phyloP scores from a whole-genome alignment of 2,329 filamentous ascomycete genomes.

The Aspergillus sp. region DNA sequence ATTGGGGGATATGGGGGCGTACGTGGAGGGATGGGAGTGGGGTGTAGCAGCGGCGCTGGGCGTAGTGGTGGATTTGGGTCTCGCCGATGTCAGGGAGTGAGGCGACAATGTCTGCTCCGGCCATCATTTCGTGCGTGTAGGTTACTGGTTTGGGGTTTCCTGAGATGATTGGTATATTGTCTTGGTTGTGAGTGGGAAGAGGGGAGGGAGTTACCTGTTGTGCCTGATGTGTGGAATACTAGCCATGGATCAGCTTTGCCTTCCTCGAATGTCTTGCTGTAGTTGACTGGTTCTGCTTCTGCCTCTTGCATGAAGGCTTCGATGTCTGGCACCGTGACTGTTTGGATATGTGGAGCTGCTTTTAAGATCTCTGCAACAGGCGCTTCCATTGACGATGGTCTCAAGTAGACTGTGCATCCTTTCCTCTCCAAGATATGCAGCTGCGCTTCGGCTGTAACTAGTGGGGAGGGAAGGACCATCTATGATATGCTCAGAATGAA shows the following conservation, averaged over 20 bases:
- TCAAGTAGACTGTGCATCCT: slow-evolving; percentile 23
- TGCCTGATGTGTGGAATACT: slow-evolving; percentile 32
- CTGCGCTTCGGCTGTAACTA: slow-evolving; percentile 22
- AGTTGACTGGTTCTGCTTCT: slow-evolving; percentile 17
- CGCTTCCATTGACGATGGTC: slow-evolving; percentile 14
- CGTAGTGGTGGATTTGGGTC: slow-evolving; percentile 14
- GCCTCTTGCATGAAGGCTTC: slow-evolving; percentile 20
- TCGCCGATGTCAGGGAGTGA: slow-evolving; percentile 15
- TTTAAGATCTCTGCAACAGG: slow-evolving; percentile 12
- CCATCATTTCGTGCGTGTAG: slow-evolving; percentile 28
- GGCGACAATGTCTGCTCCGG: slow-evolving; percentile 7
- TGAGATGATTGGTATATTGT: background rate
- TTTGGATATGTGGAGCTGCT: slow-evolving; percentile 15
- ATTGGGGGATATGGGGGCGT: background rate
- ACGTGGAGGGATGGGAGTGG: slow-evolving; percentile 28
- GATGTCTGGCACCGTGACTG: slow-evolving; percentile 18
- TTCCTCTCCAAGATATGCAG: slow-evolving; percentile 18
- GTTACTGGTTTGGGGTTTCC: slow-evolving; percentile 26
- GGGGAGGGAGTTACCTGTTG: slow-evolving; percentile 24
- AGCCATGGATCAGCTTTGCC: slow-evolving; percentile 31
- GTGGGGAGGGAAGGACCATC: slow-evolving; percentile 25
- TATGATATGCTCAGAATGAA: slow-evolving; percentile 2
- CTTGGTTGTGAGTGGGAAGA: background rate
- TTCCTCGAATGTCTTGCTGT: slow-evolving; percentile 29
- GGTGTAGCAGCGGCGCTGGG: slow-evolving; percentile 21